Evolutionary conservation across 345 rosid genomes (phyloP).

Genomic region (Populus davidiana): DNA sequence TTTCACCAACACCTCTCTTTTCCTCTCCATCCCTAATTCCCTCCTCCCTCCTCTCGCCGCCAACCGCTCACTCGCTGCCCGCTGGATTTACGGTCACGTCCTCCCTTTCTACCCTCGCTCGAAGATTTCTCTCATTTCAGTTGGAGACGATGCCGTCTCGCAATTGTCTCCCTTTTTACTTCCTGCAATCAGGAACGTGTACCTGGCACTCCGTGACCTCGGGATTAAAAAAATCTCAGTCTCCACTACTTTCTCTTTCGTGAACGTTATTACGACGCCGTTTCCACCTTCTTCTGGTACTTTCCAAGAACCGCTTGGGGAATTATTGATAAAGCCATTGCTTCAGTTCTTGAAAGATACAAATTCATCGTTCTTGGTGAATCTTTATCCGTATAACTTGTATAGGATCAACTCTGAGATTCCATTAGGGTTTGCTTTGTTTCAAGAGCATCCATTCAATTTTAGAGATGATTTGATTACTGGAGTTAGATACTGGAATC

Average conservation of each 20-base stretch:
- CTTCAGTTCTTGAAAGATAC: conserved; percentile 64
- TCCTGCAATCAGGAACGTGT: conserved; percentile 65
- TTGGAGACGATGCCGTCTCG: conserved; percentile 63
- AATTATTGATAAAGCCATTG: conserved; percentile 58
- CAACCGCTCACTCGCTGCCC: conserved; percentile 66
- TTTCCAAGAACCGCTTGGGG: conserved; percentile 65
- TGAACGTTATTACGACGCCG: conserved; percentile 54
- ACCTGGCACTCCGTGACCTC: conserved; percentile 52
- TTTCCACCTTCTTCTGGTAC: conserved; percentile 78
- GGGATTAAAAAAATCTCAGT: conserved; percentile 58
- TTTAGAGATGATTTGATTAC: conserved; percentile 72
- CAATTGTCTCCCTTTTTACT: conserved; percentile 48
- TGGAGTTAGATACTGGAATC: conserved; percentile 76
- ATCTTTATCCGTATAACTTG: conserved; percentile 77
- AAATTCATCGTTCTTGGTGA: conserved; percentile 75
- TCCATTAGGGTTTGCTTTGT: conserved; percentile 80
- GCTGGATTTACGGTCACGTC: conserved; percentile 70
- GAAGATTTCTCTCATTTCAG: conserved; percentile 66
- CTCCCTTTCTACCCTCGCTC: conserved; percentile 82
- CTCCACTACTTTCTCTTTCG: conserved; percentile 85
- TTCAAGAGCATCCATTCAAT: conserved; percentile 70
- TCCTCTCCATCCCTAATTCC: conserved; percentile 80
- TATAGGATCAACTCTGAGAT: conserved; percentile 61
- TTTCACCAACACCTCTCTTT: conserved; percentile 69
- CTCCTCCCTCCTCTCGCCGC: conserved; percentile 64